Conservation (phyloP, 2,329 filamentous ascomycete species). For the Davidsoniella australis region DNA sequence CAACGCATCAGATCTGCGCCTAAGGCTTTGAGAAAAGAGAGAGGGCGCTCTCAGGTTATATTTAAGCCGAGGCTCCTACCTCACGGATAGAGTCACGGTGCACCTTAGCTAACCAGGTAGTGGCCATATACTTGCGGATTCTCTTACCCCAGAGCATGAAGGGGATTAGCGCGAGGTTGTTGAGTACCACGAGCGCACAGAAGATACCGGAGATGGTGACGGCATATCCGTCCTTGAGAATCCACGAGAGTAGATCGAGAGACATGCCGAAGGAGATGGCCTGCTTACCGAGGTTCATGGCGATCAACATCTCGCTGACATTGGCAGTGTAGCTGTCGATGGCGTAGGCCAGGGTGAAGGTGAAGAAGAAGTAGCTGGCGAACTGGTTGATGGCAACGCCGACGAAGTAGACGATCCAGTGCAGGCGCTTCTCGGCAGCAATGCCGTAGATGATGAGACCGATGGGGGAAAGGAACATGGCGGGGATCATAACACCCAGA, state of each 20-base stretch:
- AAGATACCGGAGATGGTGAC: conserved; percentile 35
- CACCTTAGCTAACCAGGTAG: conserved; percentile 30
- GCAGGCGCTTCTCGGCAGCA: conserved; percentile 22
- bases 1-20: conserved; percentile 12
- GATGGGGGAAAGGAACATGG: conserved; percentile 23
- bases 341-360: conserved; percentile 42
- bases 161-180: conserved; percentile 30
- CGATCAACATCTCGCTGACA: conserved; percentile 45
- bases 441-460: conserved; percentile 28
- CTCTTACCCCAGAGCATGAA: conserved; percentile 35
- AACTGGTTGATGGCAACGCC: conserved; percentile 32
- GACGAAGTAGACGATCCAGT: conserved; percentile 31
- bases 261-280: conserved; percentile 37
- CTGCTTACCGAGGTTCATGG: conserved; percentile 40
- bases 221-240: conserved; percentile 29
- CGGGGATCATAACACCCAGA: conserved; percentile 23
- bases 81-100: conserved; percentile 22
- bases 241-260: conserved; percentile 33
- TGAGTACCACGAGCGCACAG: conserved; percentile 28
- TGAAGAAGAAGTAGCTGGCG: conserved; percentile 36
- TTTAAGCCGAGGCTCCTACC: conserved; percentile 16
- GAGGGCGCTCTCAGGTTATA: too few species aligned
- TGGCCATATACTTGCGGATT: conserved; percentile 28
- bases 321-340: conserved; percentile 41
- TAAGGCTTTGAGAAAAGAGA: conserved; percentile 1